Percentiles rank a stretch among this genome's conserved stretches.
Evolutionary conservation across 345 rosid species (phyloP).

Genomic region (Dipteronia dyeriana): DNA sequence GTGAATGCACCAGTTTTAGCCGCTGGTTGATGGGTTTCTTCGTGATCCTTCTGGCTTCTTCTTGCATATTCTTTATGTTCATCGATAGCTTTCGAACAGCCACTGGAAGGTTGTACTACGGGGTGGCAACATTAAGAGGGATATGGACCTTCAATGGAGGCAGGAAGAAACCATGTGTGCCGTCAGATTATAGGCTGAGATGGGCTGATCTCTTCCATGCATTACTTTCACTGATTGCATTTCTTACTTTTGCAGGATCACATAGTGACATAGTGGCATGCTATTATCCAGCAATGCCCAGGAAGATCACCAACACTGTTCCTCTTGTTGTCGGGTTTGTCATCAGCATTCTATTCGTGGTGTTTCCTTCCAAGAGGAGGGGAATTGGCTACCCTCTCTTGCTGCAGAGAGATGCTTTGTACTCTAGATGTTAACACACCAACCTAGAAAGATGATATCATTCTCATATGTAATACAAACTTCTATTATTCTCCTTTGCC

Average conservation of each 20-base stretch:
- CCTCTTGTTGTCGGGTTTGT: slow-evolving; percentile 45
- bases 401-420: slow-evolving; percentile 35
- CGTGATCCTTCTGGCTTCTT: slow-evolving; percentile 30
- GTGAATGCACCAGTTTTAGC: slow-evolving; percentile 34
- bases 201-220: slow-evolving; percentile 46
- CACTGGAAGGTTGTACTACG: slow-evolving; percentile 43
- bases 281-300: slow-evolving; percentile 45
- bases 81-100: slow-evolving; percentile 51
- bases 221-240: slow-evolving; percentile 44
- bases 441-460: neutral
- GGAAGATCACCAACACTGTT: slow-evolving; percentile 39
- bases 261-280: slow-evolving; percentile 41
- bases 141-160: slow-evolving; percentile 48
- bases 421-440: slow-evolving; percentile 28
- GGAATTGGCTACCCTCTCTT: slow-evolving; percentile 51
- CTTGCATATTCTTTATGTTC: slow-evolving; percentile 44
- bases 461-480: neutral
- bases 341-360: slow-evolving; percentile 37
- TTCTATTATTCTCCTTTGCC: neutral
- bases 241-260: slow-evolving; percentile 41
- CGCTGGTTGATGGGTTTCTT: slow-evolving; percentile 47
- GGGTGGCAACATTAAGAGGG: slow-evolving; percentile 46
- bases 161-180: slow-evolving; percentile 42
- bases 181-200: slow-evolving; percentile 45
- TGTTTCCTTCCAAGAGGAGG: slow-evolving; percentile 51